phyloP scores from a whole-genome alignment of 2,329 filamentous ascomycete genomes.

The Aspergillus neotritici region DNA sequence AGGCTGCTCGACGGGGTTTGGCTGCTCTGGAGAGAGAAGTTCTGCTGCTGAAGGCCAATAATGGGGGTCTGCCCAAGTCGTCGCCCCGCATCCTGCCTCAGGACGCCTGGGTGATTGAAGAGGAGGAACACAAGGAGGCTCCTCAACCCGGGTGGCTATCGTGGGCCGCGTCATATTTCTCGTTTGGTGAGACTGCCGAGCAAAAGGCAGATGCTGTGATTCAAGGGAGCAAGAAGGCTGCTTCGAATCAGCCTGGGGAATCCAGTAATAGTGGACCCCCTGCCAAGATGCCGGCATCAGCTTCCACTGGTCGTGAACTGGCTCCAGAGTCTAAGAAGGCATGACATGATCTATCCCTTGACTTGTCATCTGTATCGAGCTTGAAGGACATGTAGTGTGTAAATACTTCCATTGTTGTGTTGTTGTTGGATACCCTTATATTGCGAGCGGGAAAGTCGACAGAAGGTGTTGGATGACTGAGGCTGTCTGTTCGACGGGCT shows the following conservation, averaged over 20 bases:
- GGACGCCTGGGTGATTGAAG: slow-evolving; percentile 34
- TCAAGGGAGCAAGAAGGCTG: slow-evolving; percentile 3
- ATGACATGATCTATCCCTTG: slow-evolving; percentile 3
- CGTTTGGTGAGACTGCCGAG: slow-evolving; percentile 18
- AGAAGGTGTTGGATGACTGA: neutral
- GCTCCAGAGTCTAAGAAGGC: slow-evolving; percentile 1
- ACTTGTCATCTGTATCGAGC: neutral
- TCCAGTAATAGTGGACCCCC: too few species aligned
- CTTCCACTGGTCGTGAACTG: neutral
- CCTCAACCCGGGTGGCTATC: slow-evolving; percentile 30
- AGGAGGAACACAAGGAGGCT: slow-evolving; percentile 24
- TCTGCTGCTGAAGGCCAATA: slow-evolving; percentile 36
- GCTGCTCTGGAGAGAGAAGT: slow-evolving; percentile 44
- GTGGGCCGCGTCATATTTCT: slow-evolving; percentile 29
- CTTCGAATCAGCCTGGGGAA: neutral
- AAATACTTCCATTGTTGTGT: neutral
- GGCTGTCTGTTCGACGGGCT: slow-evolving; percentile 1
- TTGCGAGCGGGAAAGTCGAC: slow-evolving; percentile 1
- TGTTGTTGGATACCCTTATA: slow-evolving; percentile 14
- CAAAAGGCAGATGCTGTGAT: slow-evolving; percentile 9
- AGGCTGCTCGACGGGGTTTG: slow-evolving; percentile 35
- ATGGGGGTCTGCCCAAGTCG: slow-evolving; percentile 25
- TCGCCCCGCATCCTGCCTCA: slow-evolving; percentile 34
- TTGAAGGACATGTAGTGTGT: too few species aligned
- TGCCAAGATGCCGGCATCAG: neutral